phyloP scores from a whole-genome alignment of 2,329 filamentous ascomycete genomes.

The Plectosphaerella plurivora region DNA sequence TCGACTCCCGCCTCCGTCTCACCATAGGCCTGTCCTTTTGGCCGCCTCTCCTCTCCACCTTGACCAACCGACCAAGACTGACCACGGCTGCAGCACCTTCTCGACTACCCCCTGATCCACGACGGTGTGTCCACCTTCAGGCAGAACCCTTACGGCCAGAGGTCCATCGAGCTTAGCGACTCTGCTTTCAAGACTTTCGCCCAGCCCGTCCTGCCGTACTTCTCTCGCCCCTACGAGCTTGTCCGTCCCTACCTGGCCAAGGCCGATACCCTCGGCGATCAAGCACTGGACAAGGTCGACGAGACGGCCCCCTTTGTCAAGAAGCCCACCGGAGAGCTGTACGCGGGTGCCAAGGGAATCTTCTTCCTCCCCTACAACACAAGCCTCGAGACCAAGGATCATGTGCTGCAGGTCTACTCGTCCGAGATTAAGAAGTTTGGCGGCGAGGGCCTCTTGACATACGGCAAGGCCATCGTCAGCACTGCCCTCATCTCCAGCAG shows the following conservation, averaged over 20 bases:
- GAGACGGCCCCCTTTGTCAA: constrained; percentile 68
- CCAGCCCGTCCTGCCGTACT: constrained; percentile 72
- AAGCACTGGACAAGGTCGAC: constrained; percentile 66
- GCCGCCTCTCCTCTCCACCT: no score
- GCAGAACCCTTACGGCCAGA: constrained; percentile 76
- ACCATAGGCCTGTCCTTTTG: no score
- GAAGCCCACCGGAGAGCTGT: constrained; percentile 69
- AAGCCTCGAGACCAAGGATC: constrained; percentile 56
- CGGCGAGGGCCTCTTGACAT: constrained; percentile 59
- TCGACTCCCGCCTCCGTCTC: no score
- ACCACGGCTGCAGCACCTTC: constrained; percentile 60
- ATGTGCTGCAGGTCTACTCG: constrained; percentile 53
- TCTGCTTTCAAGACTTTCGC: constrained; percentile 72
- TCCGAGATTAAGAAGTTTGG: constrained; percentile 60
- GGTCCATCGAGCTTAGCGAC: constrained; percentile 71
- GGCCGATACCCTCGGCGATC: constrained; percentile 73
- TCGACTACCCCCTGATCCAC: constrained; percentile 77
- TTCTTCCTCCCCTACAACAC: constrained; percentile 61
- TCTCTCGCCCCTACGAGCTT: constrained; percentile 75
- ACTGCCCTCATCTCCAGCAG: constrained; percentile 63
- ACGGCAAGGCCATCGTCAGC: constrained; percentile 65
- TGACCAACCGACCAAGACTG: neutral
- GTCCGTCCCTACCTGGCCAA: constrained; percentile 80
- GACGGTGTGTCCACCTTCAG: constrained; percentile 77
- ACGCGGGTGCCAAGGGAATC: constrained; percentile 57